Base-by-base conservation (phyloP, 345 rosid genomes). In the Populus ilicifolia region DNA sequence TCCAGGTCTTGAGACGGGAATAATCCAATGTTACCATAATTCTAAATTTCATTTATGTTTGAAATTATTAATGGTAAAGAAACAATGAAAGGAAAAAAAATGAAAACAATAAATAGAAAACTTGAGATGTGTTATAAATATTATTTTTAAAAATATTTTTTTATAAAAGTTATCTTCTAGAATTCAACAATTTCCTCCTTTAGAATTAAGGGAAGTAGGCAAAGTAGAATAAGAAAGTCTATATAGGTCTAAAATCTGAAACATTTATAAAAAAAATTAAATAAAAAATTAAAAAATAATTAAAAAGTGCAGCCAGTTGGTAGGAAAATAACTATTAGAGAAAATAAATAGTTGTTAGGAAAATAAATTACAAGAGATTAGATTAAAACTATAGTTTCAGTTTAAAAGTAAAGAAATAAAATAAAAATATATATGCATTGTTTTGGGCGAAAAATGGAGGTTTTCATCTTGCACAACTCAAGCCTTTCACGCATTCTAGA, bases 401-500 rank as follows among this genome's bases (percentile, higher is more conserved):
- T 33, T 33, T 33, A 33, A 33, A 0, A 3, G 36, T 0, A 0
- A 33, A 4, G 4, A 33, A 33, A 4, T 0, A 33, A 33, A 33
- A 4, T 4, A 0, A 33, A 33, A 33, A 4, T 4, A 0, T 33
- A 33, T 33, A 33, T 4, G 0, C 5, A 4, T 33, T 33, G 0
- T 33, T 33, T 33, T 4, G 36, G 0, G 0, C 0, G 36, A 4
- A 0, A 33, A 33, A 33, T 0, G 5, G 0, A 33, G 5, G 0
- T 4, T 33, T 33, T 33, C 5, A 5, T 4, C 0, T 33, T 4
- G 5, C 5, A 4, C 0, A 33, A 33, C 5, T 5, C 5, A 5
- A 33, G 5, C 5, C 5, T 0, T 4, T 0, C 5, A 4, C 0
- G 0, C 1, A 4, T 33, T 33, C 5, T 33, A 4, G 5, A 4